Evolutionary conservation across 2,329 filamentous ascomycete species (phyloP).

Genomic region (Ophiostoma tasmaniense): DNA sequence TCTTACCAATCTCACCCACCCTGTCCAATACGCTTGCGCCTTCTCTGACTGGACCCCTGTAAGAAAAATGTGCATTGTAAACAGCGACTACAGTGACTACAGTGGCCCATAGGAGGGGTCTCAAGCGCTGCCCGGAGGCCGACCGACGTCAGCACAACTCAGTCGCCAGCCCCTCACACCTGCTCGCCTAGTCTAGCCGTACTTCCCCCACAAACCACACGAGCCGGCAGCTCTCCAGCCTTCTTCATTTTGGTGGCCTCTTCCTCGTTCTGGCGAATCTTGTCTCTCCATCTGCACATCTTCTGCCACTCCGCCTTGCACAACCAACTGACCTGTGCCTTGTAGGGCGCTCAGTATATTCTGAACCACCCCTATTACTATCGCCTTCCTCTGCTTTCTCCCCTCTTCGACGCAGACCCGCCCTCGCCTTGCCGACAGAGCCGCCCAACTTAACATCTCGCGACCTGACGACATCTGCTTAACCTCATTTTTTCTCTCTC

Average conservation of each 20-base stretch:
- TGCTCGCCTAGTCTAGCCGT: not conserved
- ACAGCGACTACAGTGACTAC: not conserved
- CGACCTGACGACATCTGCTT: not conserved
- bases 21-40: not conserved
- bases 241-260: slow-evolving; percentile 1
- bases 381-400: not conserved
- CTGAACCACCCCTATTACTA: not conserved
- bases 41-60: not conserved
- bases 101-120: not conserved
- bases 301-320: not conserved
- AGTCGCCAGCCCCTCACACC: not conserved
- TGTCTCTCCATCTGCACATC: not conserved
- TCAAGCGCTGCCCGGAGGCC: not conserved
- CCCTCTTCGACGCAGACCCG: not conserved
- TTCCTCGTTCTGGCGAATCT: not conserved
- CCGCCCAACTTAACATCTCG: not conserved
- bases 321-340: not conserved
- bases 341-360: not conserved
- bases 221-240: not conserved
- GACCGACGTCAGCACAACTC: not conserved
- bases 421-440: not conserved
- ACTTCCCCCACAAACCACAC: not conserved
- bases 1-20: not conserved
- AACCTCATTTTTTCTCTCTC: not conserved
- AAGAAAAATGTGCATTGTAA: not conserved